A percentile compares a stretch with the other conserved stretches of the same genome.
Evolutionary conservation across 2,329 filamentous ascomycete species (phyloP).

Genomic region (Stagonosporopsis rhizophila): DNA sequence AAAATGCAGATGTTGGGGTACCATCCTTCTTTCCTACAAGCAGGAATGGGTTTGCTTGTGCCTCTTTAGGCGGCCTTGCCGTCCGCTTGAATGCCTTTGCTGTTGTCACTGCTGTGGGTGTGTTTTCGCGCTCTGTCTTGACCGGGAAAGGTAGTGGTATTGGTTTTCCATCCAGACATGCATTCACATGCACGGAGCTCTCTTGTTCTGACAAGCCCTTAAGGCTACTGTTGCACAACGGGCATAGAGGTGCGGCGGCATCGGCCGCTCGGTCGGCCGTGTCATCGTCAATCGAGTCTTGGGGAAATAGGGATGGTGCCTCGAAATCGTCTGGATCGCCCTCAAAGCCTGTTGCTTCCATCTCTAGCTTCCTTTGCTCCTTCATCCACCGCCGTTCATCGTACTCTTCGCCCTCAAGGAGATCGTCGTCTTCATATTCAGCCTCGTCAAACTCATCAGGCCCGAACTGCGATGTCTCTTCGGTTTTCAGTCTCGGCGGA

Average conservation of each 20-base stretch:
- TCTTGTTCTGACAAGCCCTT: slow-evolving; percentile 65
- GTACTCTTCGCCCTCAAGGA: slow-evolving; percentile 61
- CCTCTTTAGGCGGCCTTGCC: slow-evolving; percentile 72
- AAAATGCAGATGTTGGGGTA: slow-evolving; percentile 74
- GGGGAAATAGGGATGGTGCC: slow-evolving; percentile 42
- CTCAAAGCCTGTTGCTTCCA: slow-evolving; percentile 56
- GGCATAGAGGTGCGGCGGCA: slow-evolving; percentile 62
- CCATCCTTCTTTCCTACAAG: slow-evolving; percentile 52
- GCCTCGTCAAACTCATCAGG: slow-evolving; percentile 60
- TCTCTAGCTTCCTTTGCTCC: slow-evolving; percentile 66
- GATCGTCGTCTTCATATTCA: slow-evolving; percentile 68
- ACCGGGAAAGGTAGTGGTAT: slow-evolving; percentile 59
- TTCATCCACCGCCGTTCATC: slow-evolving; percentile 71
- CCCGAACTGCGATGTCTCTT: slow-evolving; percentile 56
- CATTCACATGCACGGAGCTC: slow-evolving; percentile 85
- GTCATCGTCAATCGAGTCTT: slow-evolving; percentile 24
- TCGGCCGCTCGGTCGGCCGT: slow-evolving; percentile 21
- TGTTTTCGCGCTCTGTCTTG: slow-evolving; percentile 14
- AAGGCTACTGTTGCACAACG: slow-evolving; percentile 76
- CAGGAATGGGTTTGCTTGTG: slow-evolving; percentile 79
- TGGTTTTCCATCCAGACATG: slow-evolving; percentile 84
- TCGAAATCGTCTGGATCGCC: slow-evolving; percentile 62
- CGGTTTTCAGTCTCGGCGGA: slow-evolving; percentile 49
- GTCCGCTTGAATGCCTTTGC: slow-evolving; percentile 70
- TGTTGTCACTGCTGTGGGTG: slow-evolving; percentile 22